Evolutionary conservation across 306 rosid genomes (phyloP), one percentile per base, ranked within the genome.

Genomic region (Prunus padus): DNA sequence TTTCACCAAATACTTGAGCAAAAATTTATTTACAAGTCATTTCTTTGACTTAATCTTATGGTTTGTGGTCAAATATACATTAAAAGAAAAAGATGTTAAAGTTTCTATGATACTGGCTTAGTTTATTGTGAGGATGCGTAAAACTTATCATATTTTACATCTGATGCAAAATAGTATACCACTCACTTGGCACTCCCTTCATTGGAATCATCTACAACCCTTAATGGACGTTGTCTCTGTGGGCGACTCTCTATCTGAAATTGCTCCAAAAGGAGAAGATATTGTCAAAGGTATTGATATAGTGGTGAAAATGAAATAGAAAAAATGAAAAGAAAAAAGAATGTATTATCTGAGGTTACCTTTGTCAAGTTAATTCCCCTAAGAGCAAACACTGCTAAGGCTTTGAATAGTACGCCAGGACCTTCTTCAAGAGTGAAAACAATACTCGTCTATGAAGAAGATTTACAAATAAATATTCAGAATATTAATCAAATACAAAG

Each of bases 241-340:
- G 98, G 98, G 19, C 97, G 93, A 74, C 91, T 87, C 83, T 93
- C 98, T 14, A 93, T 93, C 98, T 93, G 87, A 81, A 89, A 76
- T 67, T 65, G 76, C 46, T 76, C 66, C 81, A 71, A 65, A 83
- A 52, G 65, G 57, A 57, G 45, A 75, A 30, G 65, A 52, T 46
- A 65, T 3, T 44, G 75, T 75, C 69, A 25, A 54, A 54, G 56
- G 56, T 26, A 54, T 16, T 61, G 20, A 57, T 2, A 72, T 37
- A 75, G 65, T 60, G 50, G 42, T 45, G 4, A 64, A 51, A 22
- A 40, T 56, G 73, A 55, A 28, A 59, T 46, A 57, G 71, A 13
- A 16, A 45, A 47, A 52, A 75, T 2, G 18, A 75, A 64, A 72
- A 62, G 12, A 4, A 78, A 69, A 59, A 59, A 25, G 7, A 15